Percentiles rank a stretch among this genome's conserved stretches.
These are phyloP conservation scores for Solanum arcanum DNA, from an alignment of 257 asterid species.

Conservation along the genomic window DNA sequence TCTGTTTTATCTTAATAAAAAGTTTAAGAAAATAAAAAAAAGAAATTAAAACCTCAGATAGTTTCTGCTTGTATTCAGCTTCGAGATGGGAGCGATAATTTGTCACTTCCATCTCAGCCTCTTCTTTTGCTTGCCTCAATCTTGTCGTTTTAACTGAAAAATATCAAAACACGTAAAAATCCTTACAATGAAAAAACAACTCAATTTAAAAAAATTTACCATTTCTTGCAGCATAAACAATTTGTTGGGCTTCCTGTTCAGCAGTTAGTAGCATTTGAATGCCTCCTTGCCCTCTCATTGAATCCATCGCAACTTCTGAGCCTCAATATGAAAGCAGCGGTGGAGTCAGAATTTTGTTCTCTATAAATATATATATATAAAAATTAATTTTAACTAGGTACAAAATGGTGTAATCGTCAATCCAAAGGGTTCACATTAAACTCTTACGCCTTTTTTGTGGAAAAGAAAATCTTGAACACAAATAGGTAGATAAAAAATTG, in stretches of 20 bases:
- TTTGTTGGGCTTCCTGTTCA: slow-evolving; percentile 87
- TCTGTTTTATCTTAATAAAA: background rate
- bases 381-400: no score
- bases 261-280: slow-evolving; percentile 87
- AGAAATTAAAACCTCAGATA: slow-evolving; percentile 42
- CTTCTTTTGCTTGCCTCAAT: slow-evolving; percentile 78
- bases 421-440: no score
- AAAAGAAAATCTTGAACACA: background rate
- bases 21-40: background rate
- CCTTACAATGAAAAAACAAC: background rate
- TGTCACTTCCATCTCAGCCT: slow-evolving; percentile 63
- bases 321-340: background rate
- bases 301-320: slow-evolving; percentile 39
- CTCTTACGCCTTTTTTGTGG: background rate
- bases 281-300: slow-evolving; percentile 76
- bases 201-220: slow-evolving; percentile 14
- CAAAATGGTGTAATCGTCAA: no score
- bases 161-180: background rate
- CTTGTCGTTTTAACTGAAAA: slow-evolving; percentile 51
- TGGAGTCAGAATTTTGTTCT: background rate
- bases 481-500: background rate
- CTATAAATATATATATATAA: background rate
- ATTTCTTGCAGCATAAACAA: slow-evolving; percentile 66
- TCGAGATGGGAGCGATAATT: slow-evolving; percentile 51
- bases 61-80: slow-evolving; percentile 50